These are phyloP conservation scores for Clarkia xantiana DNA, from an alignment of 345 rosid species.

Conservation along the genomic window DNA sequence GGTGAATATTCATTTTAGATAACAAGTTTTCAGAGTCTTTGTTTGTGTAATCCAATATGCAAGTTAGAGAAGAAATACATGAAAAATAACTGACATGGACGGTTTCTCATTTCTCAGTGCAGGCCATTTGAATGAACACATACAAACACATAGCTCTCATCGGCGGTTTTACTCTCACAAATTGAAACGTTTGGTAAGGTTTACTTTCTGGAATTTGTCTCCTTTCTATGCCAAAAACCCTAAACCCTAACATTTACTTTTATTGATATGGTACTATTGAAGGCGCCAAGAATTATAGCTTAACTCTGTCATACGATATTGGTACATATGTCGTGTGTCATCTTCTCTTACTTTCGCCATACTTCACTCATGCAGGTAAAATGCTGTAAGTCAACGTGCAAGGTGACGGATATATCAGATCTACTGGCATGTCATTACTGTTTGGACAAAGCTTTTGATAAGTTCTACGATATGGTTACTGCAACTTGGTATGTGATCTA, in stretches of 20 bases:
- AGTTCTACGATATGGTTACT: conserved; percentile 52
- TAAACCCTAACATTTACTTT: background rate
- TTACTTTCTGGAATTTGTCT: conserved; percentile 2
- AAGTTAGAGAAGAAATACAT: background rate
- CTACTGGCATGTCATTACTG: conserved; percentile 60
- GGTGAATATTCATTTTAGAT: no score
- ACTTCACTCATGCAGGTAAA: conserved; percentile 30
- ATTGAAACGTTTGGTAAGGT: conserved; percentile 44
- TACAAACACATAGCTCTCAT: conserved; percentile 28
- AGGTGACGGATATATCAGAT: conserved; percentile 44
- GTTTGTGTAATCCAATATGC: no score
- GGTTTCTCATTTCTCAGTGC: conserved; percentile 33
- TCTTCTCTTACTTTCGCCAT: background rate
- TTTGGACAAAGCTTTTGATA: conserved; percentile 55
- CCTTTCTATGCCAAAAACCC: background rate
- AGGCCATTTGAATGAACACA: conserved; percentile 66
- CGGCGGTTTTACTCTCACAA: conserved; percentile 54
- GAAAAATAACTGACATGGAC: background rate
- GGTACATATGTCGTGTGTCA: no score
- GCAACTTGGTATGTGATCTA: conserved; percentile 43
- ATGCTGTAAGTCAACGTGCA: conserved; percentile 66
- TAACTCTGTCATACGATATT: no score
- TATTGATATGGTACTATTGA: no score
- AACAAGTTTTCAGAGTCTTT: no score
- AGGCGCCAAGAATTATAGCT: no score